These are phyloP conservation scores for Pichia kluyveri DNA, from an alignment of 805 yeast species.

Conservation along the genomic window DNA sequence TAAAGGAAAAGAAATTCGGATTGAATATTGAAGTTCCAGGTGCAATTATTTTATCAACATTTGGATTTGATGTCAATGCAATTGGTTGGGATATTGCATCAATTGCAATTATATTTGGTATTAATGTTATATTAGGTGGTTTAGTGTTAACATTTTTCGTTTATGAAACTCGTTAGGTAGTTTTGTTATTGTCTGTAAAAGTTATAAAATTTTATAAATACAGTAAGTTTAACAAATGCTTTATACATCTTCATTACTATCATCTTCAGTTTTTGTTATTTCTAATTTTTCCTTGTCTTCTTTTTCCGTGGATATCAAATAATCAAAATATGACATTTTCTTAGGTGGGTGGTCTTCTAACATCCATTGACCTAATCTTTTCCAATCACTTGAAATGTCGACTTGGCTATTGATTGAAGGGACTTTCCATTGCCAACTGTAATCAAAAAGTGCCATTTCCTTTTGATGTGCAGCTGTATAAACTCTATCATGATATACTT, in stretches of 20 bases:
- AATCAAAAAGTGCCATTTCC: conserved; percentile 1
- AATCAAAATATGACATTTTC: conserved; percentile 1
- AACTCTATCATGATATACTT: not conserved
- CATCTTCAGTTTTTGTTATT: too few relatives aligned
- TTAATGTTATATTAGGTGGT: conserved; percentile 65
- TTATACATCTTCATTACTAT: too few relatives aligned
- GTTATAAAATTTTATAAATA: not conserved
- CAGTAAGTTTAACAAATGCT: not conserved
- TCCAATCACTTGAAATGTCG: conserved; percentile 1
- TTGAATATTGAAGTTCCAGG: conserved; percentile 95
- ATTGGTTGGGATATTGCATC: conserved; percentile 56
- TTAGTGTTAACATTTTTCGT: conserved; percentile 63
- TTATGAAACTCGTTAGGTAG: conserved; percentile 54
- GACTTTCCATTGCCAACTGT: conserved; percentile 3
- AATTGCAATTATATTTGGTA: conserved; percentile 46
- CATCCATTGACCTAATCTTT: not conserved
- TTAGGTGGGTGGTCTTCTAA: conserved; percentile 2
- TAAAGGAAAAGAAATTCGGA: conserved; percentile 86
- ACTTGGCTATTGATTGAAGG: not conserved
- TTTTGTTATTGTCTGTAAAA: not conserved
- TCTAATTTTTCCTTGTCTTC: not conserved
- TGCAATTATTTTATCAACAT: conserved; percentile 90
- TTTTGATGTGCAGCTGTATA: not conserved
- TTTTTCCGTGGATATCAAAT: not conserved
- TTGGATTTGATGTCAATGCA: conserved; percentile 84